Evolutionary conservation across 2,329 filamentous ascomycete species (phyloP), one percentile per base, ranked within the genome.

Genomic region (Echinosphaeria canescens): DNA sequence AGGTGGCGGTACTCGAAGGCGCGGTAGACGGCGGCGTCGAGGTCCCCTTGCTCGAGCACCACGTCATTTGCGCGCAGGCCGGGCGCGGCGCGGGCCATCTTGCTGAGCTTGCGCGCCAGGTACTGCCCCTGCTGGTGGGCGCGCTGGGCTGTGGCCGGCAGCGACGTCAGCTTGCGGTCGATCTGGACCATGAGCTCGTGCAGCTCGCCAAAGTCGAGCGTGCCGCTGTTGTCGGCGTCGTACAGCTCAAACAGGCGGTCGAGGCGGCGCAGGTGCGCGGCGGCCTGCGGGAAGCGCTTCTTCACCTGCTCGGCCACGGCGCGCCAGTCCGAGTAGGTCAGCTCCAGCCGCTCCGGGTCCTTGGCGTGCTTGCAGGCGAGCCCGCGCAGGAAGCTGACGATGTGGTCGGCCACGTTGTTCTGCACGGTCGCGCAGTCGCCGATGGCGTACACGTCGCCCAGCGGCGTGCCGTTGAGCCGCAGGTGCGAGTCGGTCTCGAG

Each of bases 401-500:
- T 73, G 51, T 93, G 75, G 42, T 91, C 80, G 3, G 84, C 79
- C 2, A 95, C 61, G 38, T 98, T 98, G 56, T 98, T 98, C 44
- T 98, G 90, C 0, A 98, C 85, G 0, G 90, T 98, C 5, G 80
- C 62, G 52, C 88, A 95, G 51, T 98, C 88, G 10, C 88, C 88
- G 33, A 98, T 82, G 25, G 84, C 84, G 42, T 98, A 98, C 13
- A 98, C 82, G 33, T 95, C 85, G 20, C 88, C 88, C 0, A 95
- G 53, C 0, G 88, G 88, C 0, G 88, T 69, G 28, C 88, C 88
- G 31, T 75, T 78, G 0, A 98, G 56, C 22, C 88, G 80, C 7
- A 95, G 71, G 44, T 98, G 85, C 2, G 80, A 72, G 45, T 98
- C 88, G 0, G 88, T 98, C 46, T 95, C 88, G 7, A 98, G 62